A percentile compares a stretch with the other conserved stretches of the same genome.
Evolutionary conservation across 2,329 filamentous ascomycete genomes (phyloP).

Genomic region (Macrophomina tecta): DNA sequence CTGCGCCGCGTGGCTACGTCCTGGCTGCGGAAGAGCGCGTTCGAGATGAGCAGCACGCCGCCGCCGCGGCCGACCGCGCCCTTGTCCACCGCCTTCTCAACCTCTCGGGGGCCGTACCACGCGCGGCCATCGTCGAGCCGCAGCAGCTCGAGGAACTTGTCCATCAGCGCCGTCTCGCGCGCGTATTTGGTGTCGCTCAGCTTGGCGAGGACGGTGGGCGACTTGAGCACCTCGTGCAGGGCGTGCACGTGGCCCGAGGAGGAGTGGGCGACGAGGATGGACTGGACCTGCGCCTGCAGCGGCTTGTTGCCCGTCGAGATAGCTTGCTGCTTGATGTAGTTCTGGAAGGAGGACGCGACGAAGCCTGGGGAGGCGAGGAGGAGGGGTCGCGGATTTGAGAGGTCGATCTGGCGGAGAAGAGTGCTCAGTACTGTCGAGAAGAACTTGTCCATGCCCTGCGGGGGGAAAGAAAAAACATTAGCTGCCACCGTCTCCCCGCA

Average conservation of each 20-base stretch:
- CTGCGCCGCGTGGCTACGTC: constrained; percentile 76
- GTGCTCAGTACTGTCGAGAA: constrained; percentile 78
- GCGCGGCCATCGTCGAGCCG: constrained; percentile 85
- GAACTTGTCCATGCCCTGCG: constrained; percentile 71
- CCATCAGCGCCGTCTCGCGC: constrained; percentile 82
- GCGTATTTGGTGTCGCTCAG: constrained; percentile 89
- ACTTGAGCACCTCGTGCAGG: constrained; percentile 84
- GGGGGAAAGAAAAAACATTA: neutral
- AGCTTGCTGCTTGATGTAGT: constrained; percentile 69
- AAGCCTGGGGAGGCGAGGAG: constrained; percentile 91
- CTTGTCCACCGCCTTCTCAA: constrained; percentile 80
- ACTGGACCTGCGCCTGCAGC: constrained; percentile 67
- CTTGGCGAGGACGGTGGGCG: constrained; percentile 75
- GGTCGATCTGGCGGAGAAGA: constrained; percentile 78
- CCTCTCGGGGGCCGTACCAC: constrained; percentile 86
- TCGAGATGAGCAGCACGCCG: constrained; percentile 84
- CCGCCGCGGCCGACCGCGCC: constrained; percentile 89
- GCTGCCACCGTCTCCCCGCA: neutral
- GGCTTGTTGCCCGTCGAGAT: constrained; percentile 74
- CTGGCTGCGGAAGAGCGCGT: constrained; percentile 83
- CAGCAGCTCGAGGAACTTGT: constrained; percentile 78
- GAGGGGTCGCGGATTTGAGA: constrained; percentile 70
- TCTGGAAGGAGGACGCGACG: constrained; percentile 78
- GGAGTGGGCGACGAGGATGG: constrained; percentile 77
- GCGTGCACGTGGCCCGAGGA: constrained; percentile 87